Evolutionary conservation across 2,329 filamentous ascomycete species (phyloP).

Genomic region (Alternaria rosae): DNA sequence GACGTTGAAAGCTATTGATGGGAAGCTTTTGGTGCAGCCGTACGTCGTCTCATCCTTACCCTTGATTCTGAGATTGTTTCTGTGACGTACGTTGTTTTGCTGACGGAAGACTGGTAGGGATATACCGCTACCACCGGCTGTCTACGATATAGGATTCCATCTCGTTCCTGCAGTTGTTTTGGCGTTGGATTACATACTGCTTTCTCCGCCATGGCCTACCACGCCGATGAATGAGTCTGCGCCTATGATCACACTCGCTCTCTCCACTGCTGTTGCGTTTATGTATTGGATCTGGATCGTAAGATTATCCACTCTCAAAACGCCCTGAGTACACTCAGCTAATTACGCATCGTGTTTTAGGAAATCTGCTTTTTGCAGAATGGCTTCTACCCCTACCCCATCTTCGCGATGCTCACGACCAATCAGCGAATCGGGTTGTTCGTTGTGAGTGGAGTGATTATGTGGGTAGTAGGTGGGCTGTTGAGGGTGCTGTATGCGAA

Average conservation of each 20-base stretch:
- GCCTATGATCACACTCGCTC: slow-evolving; percentile 64
- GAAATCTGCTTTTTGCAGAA: slow-evolving; percentile 74
- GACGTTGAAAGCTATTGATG: slow-evolving; percentile 65
- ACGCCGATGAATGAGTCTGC: slow-evolving; percentile 59
- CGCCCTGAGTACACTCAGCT: not conserved
- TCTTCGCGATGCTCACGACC: slow-evolving; percentile 74
- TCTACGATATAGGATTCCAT: slow-evolving; percentile 58
- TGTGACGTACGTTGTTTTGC: not conserved
- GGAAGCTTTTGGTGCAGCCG: slow-evolving; percentile 62
- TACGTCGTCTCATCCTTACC: not conserved
- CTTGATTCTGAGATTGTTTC: not conserved
- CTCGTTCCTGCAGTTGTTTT: slow-evolving; percentile 71
- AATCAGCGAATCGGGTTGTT: slow-evolving; percentile 74
- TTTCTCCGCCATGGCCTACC: slow-evolving; percentile 72
- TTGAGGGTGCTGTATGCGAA: slow-evolving; percentile 75
- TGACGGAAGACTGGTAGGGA: slow-evolving; percentile 5
- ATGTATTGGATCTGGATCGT: slow-evolving; percentile 77
- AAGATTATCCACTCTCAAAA: not conserved
- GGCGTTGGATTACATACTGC: slow-evolving; percentile 69
- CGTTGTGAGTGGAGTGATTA: slow-evolving; percentile 70
- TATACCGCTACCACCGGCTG: slow-evolving; percentile 50
- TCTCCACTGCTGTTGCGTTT: slow-evolving; percentile 68
- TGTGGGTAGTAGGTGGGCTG: slow-evolving; percentile 72
- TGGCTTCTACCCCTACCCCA: slow-evolving; percentile 82
- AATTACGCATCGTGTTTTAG: not conserved